These are phyloP conservation scores for Agarophyton chilense DNA, from an alignment of 23 red algal species.

Conservation along the genomic window DNA sequence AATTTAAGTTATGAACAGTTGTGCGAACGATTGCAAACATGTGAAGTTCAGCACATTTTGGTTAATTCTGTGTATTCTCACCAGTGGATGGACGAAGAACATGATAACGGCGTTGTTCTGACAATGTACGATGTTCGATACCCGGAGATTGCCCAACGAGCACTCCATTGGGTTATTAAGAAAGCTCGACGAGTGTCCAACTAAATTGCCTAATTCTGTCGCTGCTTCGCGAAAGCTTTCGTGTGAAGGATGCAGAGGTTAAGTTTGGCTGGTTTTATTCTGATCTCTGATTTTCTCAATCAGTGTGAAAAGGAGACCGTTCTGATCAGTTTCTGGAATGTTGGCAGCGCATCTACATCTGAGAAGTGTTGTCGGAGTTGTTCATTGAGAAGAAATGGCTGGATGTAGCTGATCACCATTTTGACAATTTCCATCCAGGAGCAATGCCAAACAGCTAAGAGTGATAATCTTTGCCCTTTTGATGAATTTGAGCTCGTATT, in stretches of 20 bases:
- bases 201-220: background rate
- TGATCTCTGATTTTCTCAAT: too few species aligned
- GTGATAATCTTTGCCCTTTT: too few species aligned
- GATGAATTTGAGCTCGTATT: too few species aligned
- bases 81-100: constrained; percentile 35
- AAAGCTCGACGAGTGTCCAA: background rate
- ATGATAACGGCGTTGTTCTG: constrained; percentile 19
- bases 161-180: constrained; percentile 32
- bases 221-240: background rate
- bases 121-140: constrained; percentile 57
- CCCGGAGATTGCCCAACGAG: constrained; percentile 15
- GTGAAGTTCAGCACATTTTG: background rate
- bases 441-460: too few species aligned
- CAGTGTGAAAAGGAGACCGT: too few species aligned
- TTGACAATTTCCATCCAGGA: too few species aligned
- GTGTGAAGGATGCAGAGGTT: background rate
- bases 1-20: constrained; percentile 33
- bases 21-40: constrained; percentile 16
- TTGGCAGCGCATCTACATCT: too few species aligned
- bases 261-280: too few species aligned
- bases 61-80: constrained; percentile 65
- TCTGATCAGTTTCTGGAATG: too few species aligned
- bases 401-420: too few species aligned
- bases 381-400: too few species aligned
- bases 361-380: too few species aligned